Conservation (phyloP, 495 filamentous ascomycete genomes). For the Trichocladium antarcticum region DNA sequence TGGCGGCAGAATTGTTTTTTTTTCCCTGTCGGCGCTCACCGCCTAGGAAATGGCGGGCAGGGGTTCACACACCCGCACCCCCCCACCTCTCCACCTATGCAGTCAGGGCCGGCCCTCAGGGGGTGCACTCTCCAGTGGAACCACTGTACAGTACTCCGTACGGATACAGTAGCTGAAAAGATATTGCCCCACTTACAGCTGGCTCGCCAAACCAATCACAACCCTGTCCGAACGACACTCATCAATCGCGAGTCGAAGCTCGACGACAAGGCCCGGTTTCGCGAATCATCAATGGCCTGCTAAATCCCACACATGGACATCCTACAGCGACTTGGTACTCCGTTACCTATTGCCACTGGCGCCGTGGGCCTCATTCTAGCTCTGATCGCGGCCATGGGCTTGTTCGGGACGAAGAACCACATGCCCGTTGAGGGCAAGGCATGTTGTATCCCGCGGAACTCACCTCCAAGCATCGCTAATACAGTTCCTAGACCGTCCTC, state of each 20-base stretch:
- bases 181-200: too few species aligned
- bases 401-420: constrained; percentile 56
- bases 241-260: not conserved
- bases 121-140: too few species aligned
- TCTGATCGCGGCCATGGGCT: constrained; percentile 47
- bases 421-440: constrained; percentile 76
- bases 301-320: constrained; percentile 12
- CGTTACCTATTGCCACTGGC: constrained; percentile 21
- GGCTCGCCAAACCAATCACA: too few species aligned
- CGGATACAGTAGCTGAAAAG: too few species aligned
- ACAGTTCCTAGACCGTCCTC: constrained; percentile 53
- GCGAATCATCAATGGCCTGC: not conserved
- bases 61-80: too few species aligned
- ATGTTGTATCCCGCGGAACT: constrained; percentile 18
- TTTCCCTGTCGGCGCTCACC: not conserved
- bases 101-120: too few species aligned
- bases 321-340: constrained; percentile 5
- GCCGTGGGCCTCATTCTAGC: constrained; percentile 39
- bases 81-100: too few species aligned
- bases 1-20: constrained; percentile 4
- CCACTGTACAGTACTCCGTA: too few species aligned
- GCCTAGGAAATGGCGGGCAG: too few species aligned
- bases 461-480: constrained; percentile 2
- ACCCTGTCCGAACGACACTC: not conserved
- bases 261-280: too few species aligned